Conservation (phyloP, 2,329 filamentous ascomycete genomes). For the Myriosclerotinia curreyana region DNA sequence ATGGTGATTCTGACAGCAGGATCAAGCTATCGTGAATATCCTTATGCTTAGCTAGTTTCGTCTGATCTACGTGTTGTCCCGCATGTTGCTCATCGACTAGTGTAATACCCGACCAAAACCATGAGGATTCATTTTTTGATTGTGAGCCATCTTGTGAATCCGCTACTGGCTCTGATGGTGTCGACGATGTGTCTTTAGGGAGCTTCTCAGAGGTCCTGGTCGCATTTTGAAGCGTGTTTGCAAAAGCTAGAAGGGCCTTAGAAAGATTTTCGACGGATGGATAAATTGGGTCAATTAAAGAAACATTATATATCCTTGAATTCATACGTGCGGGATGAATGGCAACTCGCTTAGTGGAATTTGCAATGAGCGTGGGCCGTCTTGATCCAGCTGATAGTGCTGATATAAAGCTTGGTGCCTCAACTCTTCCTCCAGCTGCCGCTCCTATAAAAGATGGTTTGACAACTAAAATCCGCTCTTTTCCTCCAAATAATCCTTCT, state of each 20-base stretch:
- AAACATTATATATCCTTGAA: not conserved
- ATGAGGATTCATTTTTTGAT: not conserved
- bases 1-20: not conserved
- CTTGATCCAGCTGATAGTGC: not conserved
- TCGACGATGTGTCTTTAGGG: not conserved
- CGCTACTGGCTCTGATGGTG: not conserved
- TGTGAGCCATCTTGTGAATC: not conserved
- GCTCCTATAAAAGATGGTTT: not conserved
- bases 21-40: not conserved
- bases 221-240: not conserved
- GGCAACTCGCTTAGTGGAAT: not conserved
- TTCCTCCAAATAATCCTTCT: no score
- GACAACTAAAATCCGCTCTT: no score
- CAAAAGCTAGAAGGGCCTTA: not conserved
- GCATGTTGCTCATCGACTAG: not conserved
- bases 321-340: not conserved
- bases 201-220: no score
- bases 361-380: not conserved
- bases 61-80: not conserved
- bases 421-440: not conserved
- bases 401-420: not conserved
- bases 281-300: not conserved
- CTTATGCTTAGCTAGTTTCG: not conserved
- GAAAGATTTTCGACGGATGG: slow-evolving; percentile 12
- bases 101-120: not conserved